Evolutionary conservation across 1,284 basidiomycete genomes (phyloP), one percentile per base, ranked within the genome.

Genomic region (Boletus sp.): DNA sequence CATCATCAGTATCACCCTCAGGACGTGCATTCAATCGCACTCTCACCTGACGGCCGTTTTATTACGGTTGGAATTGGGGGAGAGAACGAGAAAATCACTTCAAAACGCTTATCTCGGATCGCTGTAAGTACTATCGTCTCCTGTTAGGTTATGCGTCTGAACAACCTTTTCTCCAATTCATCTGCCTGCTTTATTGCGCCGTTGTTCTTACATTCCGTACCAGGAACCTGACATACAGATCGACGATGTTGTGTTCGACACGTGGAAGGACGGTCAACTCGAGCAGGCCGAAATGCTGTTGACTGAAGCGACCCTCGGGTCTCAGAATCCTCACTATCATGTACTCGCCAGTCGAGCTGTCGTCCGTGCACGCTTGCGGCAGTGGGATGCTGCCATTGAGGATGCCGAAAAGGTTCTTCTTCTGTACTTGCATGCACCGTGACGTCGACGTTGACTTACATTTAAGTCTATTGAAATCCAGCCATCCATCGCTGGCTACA

Each of bases 331-430:
- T 31, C 28, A 49, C 30, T 28, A 49, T 27, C 25, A 56, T 21
- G 27, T 35, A 19, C 48, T 64, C 1, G 57, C 57, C 3, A 38
- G 44, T 28, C 50, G 62, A n/a, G 51, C 57, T 16, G 31, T 64
- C 25, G 30, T 64, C 1, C 31, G 31, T 11, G 21, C 52, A 25
- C 33, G n/a, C 23, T 27, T 52, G 10, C n/a, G n/a, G 10, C 17
- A 37, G 23, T 52, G 50, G 50, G 50, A 35, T 21, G 10, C 23
- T 6, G 50, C 14, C 23, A 25, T 52, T 10, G n/a, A 16, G 16
- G 25, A n/a, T 52, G 48, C 21, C 31, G 13, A 52, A 37, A 52
- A 31, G 47, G 47, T 49, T 25, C n/a, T 11, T 27, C 8, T 52
- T 19, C 10, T 27, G 16, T 27, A 9, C 28, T 48, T 5, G 1